These are phyloP conservation scores for Schizophyllum amplum DNA, from an alignment of 1,284 basidiomycete species.

Conservation along the genomic window DNA sequence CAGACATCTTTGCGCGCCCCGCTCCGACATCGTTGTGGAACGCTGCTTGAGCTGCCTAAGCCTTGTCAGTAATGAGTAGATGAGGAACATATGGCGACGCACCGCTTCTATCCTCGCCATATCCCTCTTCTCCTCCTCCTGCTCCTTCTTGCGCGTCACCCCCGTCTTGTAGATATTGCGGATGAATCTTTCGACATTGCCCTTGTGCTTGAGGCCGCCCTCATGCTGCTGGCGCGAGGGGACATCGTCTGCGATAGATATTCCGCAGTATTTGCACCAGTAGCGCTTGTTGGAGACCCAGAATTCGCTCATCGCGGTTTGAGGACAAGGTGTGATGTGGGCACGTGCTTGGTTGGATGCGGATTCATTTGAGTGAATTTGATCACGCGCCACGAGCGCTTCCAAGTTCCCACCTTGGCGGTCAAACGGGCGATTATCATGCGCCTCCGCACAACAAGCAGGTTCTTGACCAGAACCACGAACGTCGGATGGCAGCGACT, in stretches of 20 bases:
- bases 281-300: slow-evolving; percentile 84
- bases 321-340: not conserved
- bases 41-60: slow-evolving; percentile 65
- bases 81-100: slow-evolving; percentile 16
- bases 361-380: too few relatives aligned
- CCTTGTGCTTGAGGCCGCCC: slow-evolving; percentile 88
- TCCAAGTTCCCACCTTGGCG: too few relatives aligned
- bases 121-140: slow-evolving; percentile 79
- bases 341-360: too few relatives aligned
- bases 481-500: not conserved
- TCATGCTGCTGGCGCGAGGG: slow-evolving; percentile 93
- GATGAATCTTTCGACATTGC: slow-evolving; percentile 89
- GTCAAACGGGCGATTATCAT: too few relatives aligned
- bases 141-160: slow-evolving; percentile 81
- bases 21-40: slow-evolving; percentile 66
- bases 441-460: not conserved
- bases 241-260: slow-evolving; percentile 88
- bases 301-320: slow-evolving; percentile 57
- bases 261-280: slow-evolving; percentile 84
- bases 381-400: too few relatives aligned
- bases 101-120: slow-evolving; percentile 84
- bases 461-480: too few relatives aligned
- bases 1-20: slow-evolving; percentile 45
- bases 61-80: slow-evolving; percentile 2
- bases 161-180: slow-evolving; percentile 90